phyloP scores from a whole-genome alignment of 2,329 filamentous ascomycete genomes.

The Aspergillus spinulosporus region DNA sequence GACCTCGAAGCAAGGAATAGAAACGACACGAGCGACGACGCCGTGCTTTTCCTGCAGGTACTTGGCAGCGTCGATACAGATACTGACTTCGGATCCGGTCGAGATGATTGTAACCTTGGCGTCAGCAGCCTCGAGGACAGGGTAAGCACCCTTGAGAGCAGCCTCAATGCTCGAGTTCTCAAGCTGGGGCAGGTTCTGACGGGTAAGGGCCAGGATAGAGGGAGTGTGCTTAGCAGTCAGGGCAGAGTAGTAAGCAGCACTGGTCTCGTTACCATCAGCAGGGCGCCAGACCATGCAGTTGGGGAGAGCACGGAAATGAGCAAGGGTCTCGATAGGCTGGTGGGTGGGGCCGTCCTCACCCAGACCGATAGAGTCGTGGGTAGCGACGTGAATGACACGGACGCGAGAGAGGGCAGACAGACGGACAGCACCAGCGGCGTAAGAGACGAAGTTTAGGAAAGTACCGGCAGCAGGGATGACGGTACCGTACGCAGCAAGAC shows the following conservation, averaged over 20 bases:
- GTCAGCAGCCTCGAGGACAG: slow-evolving; percentile 77
- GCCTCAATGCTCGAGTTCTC: slow-evolving; percentile 89
- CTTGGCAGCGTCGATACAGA: slow-evolving; percentile 91
- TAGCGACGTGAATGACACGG: slow-evolving; percentile 92
- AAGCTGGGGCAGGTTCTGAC: slow-evolving; percentile 97
- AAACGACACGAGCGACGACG: slow-evolving; percentile 87
- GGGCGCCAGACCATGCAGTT: slow-evolving; percentile 99
- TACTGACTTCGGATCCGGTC: slow-evolving; percentile 92
- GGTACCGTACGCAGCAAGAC: slow-evolving; percentile 91
- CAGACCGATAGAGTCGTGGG: slow-evolving; percentile 98
- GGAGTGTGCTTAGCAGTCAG: slow-evolving; percentile 88
- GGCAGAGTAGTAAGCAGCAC: slow-evolving; percentile 94
- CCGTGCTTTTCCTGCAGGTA: slow-evolving; percentile 84
- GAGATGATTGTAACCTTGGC: slow-evolving; percentile 88
- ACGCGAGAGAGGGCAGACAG: slow-evolving; percentile 88
- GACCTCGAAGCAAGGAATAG: slow-evolving; percentile 94
- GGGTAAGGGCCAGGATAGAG: slow-evolving; percentile 89
- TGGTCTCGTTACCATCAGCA: slow-evolving; percentile 97
- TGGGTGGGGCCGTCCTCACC: slow-evolving; percentile 98
- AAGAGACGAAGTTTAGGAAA: slow-evolving; percentile 99
- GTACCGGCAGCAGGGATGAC: slow-evolving; percentile 92
- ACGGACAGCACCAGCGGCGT: slow-evolving; percentile 91
- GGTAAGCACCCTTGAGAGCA: slow-evolving; percentile 93
- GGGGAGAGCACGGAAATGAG: slow-evolving; percentile 96
- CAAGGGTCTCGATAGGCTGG: slow-evolving; percentile 97